phyloP scores from a whole-genome alignment of 106 monocot genomes.

The Narthecium ossifragum region DNA sequence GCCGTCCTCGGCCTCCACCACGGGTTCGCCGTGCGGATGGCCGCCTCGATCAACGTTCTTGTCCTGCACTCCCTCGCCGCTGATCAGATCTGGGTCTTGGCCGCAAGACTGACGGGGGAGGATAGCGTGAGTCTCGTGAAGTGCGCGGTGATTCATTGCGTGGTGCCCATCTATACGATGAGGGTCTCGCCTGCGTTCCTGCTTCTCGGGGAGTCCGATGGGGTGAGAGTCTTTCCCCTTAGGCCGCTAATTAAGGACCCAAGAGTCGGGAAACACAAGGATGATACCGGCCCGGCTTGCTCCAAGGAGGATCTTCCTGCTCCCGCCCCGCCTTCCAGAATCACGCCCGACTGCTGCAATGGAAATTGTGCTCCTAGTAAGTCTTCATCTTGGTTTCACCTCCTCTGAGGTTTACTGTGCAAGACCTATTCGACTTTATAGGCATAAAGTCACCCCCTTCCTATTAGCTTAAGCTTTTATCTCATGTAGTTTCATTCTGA shows the following conservation, averaged over 20 bases:
- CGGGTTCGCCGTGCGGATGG: conserved; percentile 36
- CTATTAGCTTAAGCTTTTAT: too few relatives aligned
- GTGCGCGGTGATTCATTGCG: conserved; percentile 48
- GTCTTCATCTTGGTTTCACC: too few relatives aligned
- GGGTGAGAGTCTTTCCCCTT: conserved; percentile 55
- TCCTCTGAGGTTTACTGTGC: too few relatives aligned
- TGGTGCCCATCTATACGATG: conserved; percentile 37
- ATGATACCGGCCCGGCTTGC: too few relatives aligned
- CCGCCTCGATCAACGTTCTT: conserved; percentile 33
- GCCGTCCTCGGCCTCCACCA: conserved; percentile 23
- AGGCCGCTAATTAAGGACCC: conserved; percentile 39
- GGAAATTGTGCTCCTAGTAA: too few relatives aligned
- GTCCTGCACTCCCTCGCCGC: conserved; percentile 42
- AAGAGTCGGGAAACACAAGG: not conserved
- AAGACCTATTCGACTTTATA: too few relatives aligned
- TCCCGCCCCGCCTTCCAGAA: too few relatives aligned
- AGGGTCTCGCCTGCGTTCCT: conserved; percentile 33
- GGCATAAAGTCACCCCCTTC: too few relatives aligned
- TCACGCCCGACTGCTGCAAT: too few relatives aligned
- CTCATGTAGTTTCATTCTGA: too few relatives aligned
- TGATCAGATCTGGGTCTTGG: conserved; percentile 42
- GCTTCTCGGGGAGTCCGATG: conserved; percentile 54
- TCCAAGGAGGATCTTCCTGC: too few relatives aligned
- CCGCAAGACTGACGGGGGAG: conserved; percentile 10
- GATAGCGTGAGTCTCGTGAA: conserved; percentile 33